Conservation (phyloP, 148 eudicot genomes). For the Amaranthus palmeri region DNA sequence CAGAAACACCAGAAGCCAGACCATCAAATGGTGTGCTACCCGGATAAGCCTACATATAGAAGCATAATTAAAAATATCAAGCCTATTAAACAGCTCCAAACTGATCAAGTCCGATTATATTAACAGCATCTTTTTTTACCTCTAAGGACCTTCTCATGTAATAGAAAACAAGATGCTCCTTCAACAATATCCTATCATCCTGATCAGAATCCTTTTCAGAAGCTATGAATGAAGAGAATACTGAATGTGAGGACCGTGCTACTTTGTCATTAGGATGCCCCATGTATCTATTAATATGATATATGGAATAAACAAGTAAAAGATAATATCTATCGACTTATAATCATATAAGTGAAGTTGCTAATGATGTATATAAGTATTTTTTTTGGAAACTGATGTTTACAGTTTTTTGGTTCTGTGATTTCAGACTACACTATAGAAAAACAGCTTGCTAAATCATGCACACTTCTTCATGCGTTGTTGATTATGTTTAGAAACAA, state of each 20-base stretch:
- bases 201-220: conserved; percentile 58
- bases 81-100: background rate
- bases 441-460: no score
- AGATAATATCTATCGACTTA: background rate
- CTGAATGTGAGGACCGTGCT: conserved; percentile 75
- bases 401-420: no score
- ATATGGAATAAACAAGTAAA: conserved; percentile 36
- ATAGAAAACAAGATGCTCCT: conserved; percentile 93
- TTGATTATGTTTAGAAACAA: no score
- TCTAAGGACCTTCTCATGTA: conserved; percentile 80
- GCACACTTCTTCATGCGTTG: no score
- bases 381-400: no score
- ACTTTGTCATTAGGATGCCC: conserved; percentile 86
- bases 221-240: conserved; percentile 70
- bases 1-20: conserved; percentile 84
- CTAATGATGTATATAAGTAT: no score
- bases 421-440: no score
- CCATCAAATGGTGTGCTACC: conserved; percentile 86
- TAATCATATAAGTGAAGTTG: no score
- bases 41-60: conserved; percentile 59
- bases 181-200: conserved; percentile 56
- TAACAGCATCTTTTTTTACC: conserved; percentile 38
- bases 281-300: conserved; percentile 56
- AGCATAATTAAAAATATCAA: conserved; percentile 9
- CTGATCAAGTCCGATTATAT: background rate